Conservation (phyloP, 106 monocot genomes). For the Chionographis japonica region DNA sequence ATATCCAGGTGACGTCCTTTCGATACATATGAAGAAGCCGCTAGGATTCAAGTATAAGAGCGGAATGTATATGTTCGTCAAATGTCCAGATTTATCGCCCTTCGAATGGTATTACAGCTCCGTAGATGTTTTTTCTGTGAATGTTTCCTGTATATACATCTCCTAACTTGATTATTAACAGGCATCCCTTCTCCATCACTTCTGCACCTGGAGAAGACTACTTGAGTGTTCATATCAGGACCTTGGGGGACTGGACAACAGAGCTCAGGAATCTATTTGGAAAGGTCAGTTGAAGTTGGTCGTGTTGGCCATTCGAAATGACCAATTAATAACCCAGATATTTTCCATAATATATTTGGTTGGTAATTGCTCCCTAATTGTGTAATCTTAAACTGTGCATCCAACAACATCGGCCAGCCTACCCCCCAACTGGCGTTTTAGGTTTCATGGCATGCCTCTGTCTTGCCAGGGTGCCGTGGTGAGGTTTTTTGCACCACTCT, state of each 20-base stretch:
- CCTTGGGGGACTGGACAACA: conserved; percentile 91
- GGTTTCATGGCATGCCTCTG: too few species aligned
- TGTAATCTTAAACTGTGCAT: too few species aligned
- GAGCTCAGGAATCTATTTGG: conserved; percentile 80
- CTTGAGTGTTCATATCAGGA: conserved; percentile 90
- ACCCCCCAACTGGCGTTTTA: too few species aligned
- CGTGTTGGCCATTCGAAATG: not conserved
- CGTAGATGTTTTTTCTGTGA: not conserved
- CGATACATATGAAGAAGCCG: conserved; percentile 88
- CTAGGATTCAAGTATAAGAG: conserved; percentile 87
- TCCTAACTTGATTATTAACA: conserved; percentile 17
- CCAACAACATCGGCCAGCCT: too few species aligned
- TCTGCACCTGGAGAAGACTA: conserved; percentile 86
- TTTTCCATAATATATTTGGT: not conserved
- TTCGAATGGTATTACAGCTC: conserved; percentile 74
- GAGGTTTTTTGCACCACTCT: too few species aligned
- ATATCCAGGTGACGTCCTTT: conserved; percentile 93
- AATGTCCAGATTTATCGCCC: conserved; percentile 87
- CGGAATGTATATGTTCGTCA: conserved; percentile 94
- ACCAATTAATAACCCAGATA: not conserved
- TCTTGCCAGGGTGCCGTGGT: too few species aligned
- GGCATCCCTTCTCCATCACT: conserved; percentile 98
- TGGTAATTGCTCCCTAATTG: too few species aligned
- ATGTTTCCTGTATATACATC: not conserved
- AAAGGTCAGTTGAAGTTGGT: conserved; percentile 41